Base-by-base conservation (phyloP, 257 asterid genomes). In the Ajuga chamaepitys region DNA sequence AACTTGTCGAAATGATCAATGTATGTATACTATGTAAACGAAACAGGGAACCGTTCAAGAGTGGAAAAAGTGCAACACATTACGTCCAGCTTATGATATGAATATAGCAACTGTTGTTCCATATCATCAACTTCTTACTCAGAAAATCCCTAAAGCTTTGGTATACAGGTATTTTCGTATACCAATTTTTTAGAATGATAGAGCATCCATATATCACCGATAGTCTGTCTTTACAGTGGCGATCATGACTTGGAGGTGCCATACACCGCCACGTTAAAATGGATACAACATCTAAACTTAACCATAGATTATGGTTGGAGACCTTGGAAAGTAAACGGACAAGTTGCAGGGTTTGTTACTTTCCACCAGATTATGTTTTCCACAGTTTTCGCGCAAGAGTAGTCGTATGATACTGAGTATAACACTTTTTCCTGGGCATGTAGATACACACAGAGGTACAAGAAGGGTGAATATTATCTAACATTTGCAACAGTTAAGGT, bases 401-500 rank as follows among this genome's bases (percentile, higher is more conserved):
- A n/a, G n/a, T n/a, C n/a, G n/a, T n/a, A n/a, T n/a, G n/a, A n/a
- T n/a, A n/a, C n/a, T n/a, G n/a, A n/a, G n/a, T n/a, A n/a, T n/a
- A 7, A 14, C 51, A n/a, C 4, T 5, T 52, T 37, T n/a, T 54
- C 11, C 10, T 21, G 3, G n/a, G n/a, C 5, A 6, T 59, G 28
- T 35, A 70, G 75, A 62, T 70, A 41, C 59, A 62, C 75, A 0
- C 47, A 53, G 41, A 54, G 30, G 16, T 52, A 52, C 50, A 41
- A 28, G 21, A 22, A 11, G 5, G 12, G 32, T 4, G 63, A n/a
- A 26, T 42, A 12, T n/a, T 13, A 2, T 28, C 56, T 53, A 11
- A 62, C 70, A 4, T 70, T 26, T 46, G 64, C 64, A 20, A 70
- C 70, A 11, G 52, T 62, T 14, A 62, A 62, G 75, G 75, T 30